Evolutionary conservation across 2,329 filamentous ascomycete genomes (phyloP).

Genomic region (Hymenoscyphus linearis): DNA sequence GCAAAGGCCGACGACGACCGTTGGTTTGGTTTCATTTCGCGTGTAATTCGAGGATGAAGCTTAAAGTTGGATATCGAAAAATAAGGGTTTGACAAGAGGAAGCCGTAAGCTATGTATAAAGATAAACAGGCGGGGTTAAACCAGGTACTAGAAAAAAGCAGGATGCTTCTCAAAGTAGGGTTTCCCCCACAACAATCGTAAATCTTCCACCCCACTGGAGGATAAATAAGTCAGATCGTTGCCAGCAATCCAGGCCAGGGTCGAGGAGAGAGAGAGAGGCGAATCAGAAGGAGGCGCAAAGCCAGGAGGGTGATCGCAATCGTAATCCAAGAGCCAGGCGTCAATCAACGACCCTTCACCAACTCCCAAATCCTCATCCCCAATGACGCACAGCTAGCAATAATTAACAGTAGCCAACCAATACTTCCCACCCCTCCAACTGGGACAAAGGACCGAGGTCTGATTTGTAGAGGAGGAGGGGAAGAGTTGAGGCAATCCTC

Average conservation of each 20-base stretch:
- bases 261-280: background rate
- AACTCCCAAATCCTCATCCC: background rate
- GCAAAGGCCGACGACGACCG: conserved; percentile 3
- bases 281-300: background rate
- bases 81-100: background rate
- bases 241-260: background rate
- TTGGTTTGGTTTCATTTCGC: conserved; percentile 5
- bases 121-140: background rate
- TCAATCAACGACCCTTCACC: background rate
- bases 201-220: background rate
- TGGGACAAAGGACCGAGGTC: background rate
- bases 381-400: background rate
- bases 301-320: background rate
- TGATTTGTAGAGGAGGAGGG: background rate
- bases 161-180: background rate
- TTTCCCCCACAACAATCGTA: background rate
- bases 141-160: background rate
- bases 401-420: background rate
- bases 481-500: background rate
- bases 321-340: background rate
- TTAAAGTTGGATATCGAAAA: background rate
- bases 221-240: background rate
- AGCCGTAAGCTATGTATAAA: background rate
- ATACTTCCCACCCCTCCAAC: background rate
- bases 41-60: conserved; percentile 7